Evolutionary conservation across 1,284 basidiomycete genomes (phyloP).

Genomic region (Tremellales sp.): DNA sequence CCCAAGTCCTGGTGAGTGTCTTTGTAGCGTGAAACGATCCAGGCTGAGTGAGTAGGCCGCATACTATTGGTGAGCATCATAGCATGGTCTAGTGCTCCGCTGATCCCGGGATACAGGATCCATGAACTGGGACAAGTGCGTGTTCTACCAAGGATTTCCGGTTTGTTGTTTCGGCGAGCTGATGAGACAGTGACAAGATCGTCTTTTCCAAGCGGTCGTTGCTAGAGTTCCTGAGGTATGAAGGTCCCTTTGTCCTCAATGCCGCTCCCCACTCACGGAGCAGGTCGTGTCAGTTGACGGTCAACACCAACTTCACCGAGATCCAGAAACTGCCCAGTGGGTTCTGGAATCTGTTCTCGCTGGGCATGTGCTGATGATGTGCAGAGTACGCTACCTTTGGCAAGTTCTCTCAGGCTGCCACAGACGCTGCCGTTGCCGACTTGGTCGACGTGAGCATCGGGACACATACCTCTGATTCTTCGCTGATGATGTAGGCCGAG

Average conservation of each 20-base stretch:
- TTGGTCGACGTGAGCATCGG: conserved; percentile 42
- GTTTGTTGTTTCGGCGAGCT: not conserved
- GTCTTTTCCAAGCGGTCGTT: conserved; percentile 49
- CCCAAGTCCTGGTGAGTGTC: conserved; percentile 44
- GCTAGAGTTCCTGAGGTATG: conserved; percentile 48
- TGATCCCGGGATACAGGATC: not conserved
- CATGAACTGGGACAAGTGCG: conserved; percentile 48
- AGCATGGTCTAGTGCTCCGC: too few relatives aligned
- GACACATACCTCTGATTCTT: not conserved
- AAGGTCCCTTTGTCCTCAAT: not conserved
- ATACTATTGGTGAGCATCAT: conserved; percentile 27
- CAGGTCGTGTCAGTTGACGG: conserved; percentile 44
- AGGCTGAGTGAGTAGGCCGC: conserved; percentile 12
- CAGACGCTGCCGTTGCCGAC: conserved; percentile 47
- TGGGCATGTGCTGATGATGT: not conserved
- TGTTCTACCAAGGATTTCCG: not conserved
- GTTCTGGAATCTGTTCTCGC: conserved; percentile 6
- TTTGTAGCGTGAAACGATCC: not conserved
- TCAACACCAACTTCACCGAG: conserved; percentile 47
- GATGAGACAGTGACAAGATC: conserved; percentile 43
- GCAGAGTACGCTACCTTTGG: conserved; percentile 50
- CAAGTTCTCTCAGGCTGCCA: conserved; percentile 43
- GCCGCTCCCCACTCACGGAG: not conserved
- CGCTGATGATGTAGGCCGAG: conserved; percentile 36
- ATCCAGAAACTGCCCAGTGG: conserved; percentile 45